phyloP scores from a whole-genome alignment of 1,284 basidiomycete species.

The Rhodotorula sp. region DNA sequence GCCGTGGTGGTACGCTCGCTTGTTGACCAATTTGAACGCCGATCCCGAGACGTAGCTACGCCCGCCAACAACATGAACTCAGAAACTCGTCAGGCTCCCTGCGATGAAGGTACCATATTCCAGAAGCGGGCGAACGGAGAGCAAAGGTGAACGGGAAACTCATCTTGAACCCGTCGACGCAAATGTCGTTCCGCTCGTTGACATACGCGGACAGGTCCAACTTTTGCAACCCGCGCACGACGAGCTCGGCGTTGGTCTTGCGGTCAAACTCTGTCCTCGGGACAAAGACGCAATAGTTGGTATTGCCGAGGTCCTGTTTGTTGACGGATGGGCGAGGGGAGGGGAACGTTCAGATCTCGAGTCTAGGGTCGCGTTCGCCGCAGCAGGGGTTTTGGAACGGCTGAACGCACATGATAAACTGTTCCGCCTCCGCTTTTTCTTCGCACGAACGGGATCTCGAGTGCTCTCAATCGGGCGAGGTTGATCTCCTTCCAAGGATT shows the following conservation, averaged over 20 bases:
- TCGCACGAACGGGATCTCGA: conserved; percentile 74
- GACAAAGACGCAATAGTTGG: conserved; percentile 93
- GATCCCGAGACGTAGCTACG: conserved; percentile 81
- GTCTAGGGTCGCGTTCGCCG: too few species aligned
- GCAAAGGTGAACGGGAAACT: conserved; percentile 50
- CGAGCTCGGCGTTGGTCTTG: conserved; percentile 70
- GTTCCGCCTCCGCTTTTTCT: conserved; percentile 94
- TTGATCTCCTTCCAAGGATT: conserved; percentile 99
- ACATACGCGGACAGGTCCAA: conserved; percentile 70
- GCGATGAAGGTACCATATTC: too few species aligned
- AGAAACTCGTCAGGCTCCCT: not conserved
- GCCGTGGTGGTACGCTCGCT: conserved; percentile 93
- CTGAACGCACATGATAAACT: conserved; percentile 84
- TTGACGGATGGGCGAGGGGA: not conserved
- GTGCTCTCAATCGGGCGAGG: conserved; percentile 56
- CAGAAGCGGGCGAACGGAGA: too few species aligned
- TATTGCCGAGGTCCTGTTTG: conserved; percentile 86
- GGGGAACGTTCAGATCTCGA: too few species aligned
- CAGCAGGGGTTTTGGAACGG: not conserved
- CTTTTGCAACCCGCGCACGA: conserved; percentile 73
- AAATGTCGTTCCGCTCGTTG: conserved; percentile 89
- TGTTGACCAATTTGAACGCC: conserved; percentile 91
- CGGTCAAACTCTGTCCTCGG: conserved; percentile 78
- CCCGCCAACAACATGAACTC: not conserved
- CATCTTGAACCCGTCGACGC: conserved; percentile 80